Evolutionary conservation across 306 rosid genomes (phyloP), one percentile per base, ranked within the genome.

Genomic region (Mimosa pudica): DNA sequence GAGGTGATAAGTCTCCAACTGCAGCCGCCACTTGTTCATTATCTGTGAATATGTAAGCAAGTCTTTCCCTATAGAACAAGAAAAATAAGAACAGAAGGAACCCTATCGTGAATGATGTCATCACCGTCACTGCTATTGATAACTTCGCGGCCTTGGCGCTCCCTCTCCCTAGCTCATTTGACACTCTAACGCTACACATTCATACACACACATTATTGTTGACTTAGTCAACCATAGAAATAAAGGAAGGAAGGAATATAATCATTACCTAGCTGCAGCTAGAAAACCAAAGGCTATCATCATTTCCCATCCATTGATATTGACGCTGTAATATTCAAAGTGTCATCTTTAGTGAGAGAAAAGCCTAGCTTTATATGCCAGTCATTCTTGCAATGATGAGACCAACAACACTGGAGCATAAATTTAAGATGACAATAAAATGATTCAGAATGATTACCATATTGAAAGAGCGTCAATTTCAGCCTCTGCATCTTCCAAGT

Each of bases 81-180:
- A 87, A 89, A 32, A 89, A n/a, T 13, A 78, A 1, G 33, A 83
- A 89, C 6, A 85, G 74, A 46, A 82, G 0, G 51, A 87, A 66
- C 3, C 91, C 93, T 2, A 89, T 71, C 7, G 62, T 0, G 3
- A 85, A 52, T 5, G 91, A 89, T 42, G 86, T 80, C 11, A 82
- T 16, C 35, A 89, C 88, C 6, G 81, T 48, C 51, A 85, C 81
- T 41, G 5, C 74, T 13, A 87, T 68, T 0, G 91, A 79, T 64
- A 89, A 80, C 44, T 80, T 85, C 44, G 93, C 93, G 44, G 81
- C 88, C 65, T 80, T 80, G 10, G 91, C 46, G 18, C 81, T 80
- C 46, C 93, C 93, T 82, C 41, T 80, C 62, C 91, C 93, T 12
- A 87, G 85, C 71, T 89, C 93, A 77, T 87, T 89, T 7, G 89